Percentiles rank a stretch among this genome's conserved stretches.
Conservation (phyloP, 2,329 filamentous ascomycete species). For the Trichoderma sp. region DNA sequence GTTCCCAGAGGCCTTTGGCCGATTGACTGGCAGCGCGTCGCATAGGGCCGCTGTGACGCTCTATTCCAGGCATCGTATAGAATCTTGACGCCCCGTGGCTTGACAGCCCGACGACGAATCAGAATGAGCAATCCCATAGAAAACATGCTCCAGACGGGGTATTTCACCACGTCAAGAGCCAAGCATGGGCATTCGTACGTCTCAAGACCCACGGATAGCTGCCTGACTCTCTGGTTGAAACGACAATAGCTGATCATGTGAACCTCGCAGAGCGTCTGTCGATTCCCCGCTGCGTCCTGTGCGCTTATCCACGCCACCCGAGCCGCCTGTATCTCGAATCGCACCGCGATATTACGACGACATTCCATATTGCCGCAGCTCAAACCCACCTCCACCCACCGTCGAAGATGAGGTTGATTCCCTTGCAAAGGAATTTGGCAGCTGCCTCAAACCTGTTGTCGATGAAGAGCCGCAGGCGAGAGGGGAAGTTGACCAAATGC, state of each 20-base stretch:
- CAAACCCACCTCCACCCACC: slow-evolving; percentile 63
- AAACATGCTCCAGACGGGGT: slow-evolving; percentile 54
- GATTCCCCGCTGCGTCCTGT: slow-evolving; percentile 7
- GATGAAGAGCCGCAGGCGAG: slow-evolving; percentile 63
- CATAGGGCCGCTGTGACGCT: slow-evolving; percentile 3
- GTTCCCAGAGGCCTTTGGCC: slow-evolving; percentile 1
- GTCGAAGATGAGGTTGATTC: slow-evolving; percentile 72
- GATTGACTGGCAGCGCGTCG: slow-evolving; percentile 9
- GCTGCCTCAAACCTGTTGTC: slow-evolving; percentile 35
- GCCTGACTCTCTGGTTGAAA: slow-evolving; percentile 3
- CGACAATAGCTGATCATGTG: not conserved
- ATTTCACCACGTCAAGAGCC: slow-evolving; percentile 54
- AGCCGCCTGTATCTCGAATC: slow-evolving; percentile 18
- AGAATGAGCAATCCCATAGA: slow-evolving; percentile 53
- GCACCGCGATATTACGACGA: slow-evolving; percentile 26
- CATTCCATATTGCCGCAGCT: slow-evolving; percentile 31
- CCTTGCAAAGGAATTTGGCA: slow-evolving; percentile 63
- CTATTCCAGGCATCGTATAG: not conserved
- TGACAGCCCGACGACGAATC: slow-evolving; percentile 19
- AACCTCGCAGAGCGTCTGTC: slow-evolving; percentile 33
- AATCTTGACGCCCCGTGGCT: slow-evolving; percentile 4
- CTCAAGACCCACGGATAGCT: not conserved
- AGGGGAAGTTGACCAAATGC: slow-evolving; percentile 70
- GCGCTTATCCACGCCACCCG: slow-evolving; percentile 24
- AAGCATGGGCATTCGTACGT: slow-evolving; percentile 40